Evolutionary conservation across 371 early-diverging fungal species (phyloP), one percentile per base, ranked within the genome.

Genomic region (Syncephalis plumigaleata): DNA sequence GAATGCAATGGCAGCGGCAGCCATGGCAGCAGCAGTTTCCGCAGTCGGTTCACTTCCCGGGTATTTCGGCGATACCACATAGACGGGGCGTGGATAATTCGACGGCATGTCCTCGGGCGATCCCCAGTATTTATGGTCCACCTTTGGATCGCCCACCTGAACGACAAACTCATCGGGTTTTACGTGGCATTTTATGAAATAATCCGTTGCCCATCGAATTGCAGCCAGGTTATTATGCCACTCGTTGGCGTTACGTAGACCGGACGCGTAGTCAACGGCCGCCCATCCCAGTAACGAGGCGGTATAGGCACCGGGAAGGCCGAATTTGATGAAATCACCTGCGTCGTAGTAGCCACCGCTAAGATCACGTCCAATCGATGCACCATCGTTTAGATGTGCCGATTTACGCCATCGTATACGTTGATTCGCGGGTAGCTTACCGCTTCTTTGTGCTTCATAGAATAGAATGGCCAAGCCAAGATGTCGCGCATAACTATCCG

Each of bases 171-270:
- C 43, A 3, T 51, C 13, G 69, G 71, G 43, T 13, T 18, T 24
- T 11, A 24, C 13, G 50, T 76, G 75, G 1, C 73, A 71, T 49
- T 70, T 70, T 21, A 73, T 70, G 25, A 75, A 48, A 71, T 73
- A 76, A 46, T 78, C 77, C 25, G 66, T 70, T n/a, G 77, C 79
- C 77, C 75, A 78, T 48, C 65, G 66, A 9, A 78, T 39, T 63
- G 65, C 75, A 38, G 66, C 65, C n/a, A 52, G 44, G 2, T 77
- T 55, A 36, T 75, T 64, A 1, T 43, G 27, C 1, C 60, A 58
- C 50, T 77, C 68, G 13, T 64, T 56, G 13, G 79, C 71, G 42
- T 64, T 61, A 44, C 58, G 56, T 45, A 71, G 73, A n/a, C 76
- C 79, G 9, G 75, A 60, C 53, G 55, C 68, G 60, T 65, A 79